Evolutionary conservation across 495 filamentous ascomycete genomes (phyloP), one percentile per base, ranked within the genome.

Genomic region (Paragyromitra xinjiangensis): DNA sequence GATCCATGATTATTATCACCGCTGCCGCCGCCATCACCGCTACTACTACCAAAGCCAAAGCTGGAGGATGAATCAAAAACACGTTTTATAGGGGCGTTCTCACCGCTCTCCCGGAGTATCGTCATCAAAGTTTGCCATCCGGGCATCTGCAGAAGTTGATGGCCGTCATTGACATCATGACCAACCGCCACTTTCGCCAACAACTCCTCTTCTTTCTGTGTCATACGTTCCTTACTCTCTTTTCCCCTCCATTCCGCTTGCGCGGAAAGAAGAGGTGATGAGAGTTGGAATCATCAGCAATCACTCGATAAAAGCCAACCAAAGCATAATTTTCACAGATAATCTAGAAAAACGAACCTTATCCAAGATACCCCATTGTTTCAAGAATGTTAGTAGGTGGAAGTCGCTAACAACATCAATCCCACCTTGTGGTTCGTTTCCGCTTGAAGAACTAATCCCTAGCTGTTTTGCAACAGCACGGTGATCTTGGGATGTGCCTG

Each of bases 31-130:
- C 56, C 64, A 81, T 83, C 81, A 78, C 79, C 83, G 79, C 81
- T 72, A 70, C 65, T 77, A 79, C 80, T 79, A 65, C 73, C 72
- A 75, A 81, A 76, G 48, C 64, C 44, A 70, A 71, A 75, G 75
- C 68, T 81, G 62, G 79, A 74, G 42, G 77, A 61, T 64, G 76
- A 63, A 79, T 76, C 63, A 81, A 81, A 81, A 72, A 71, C 71
- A 79, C 75, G 80, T 85, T 94, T 93, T 87, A 94, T 95, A 83
- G 91, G 90, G 91, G 90, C 87, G 87, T 91, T 92, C 94, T 97
- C 94, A 97, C 94, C 93, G 88, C 92, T 95, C 88, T 94, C 91
- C 89, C 93, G 89, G 85, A 98, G 87, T 84, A 98, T 97, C 82
- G 92, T 90, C 84, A 94, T 87, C 83, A 99, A 88, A 55, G 94